phyloP scores from a whole-genome alignment of 2,329 filamentous ascomycete species.

The Neocatenulostroma microsporum region DNA sequence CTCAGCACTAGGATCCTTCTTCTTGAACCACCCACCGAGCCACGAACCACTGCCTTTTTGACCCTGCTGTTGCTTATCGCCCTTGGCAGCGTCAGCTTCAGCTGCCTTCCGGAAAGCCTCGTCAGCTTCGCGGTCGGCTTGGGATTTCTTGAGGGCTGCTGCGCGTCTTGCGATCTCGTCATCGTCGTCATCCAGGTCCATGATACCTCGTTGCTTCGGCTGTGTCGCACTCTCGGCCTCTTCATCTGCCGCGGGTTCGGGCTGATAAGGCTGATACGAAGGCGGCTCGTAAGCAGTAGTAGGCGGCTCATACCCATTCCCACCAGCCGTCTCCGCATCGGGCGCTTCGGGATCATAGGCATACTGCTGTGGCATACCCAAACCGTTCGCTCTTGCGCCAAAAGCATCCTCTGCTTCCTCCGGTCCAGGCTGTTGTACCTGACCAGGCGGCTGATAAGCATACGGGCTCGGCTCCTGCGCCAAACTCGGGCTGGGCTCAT shows the following conservation, averaged over 20 bases:
- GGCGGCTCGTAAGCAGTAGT: conserved; percentile 48
- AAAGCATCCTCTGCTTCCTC: conserved; percentile 7
- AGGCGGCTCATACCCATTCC: conserved; percentile 48
- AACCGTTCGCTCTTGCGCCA: conserved; percentile 2
- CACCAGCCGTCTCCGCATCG: too few relatives aligned
- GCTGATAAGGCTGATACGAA: conserved; percentile 42
- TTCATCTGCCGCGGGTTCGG: conserved; percentile 43
- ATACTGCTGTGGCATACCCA: too few relatives aligned
- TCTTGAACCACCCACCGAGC: conserved; percentile 79
- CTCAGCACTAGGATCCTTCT: conserved; percentile 52
- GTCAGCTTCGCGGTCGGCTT: conserved; percentile 64
- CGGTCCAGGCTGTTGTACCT: conserved; percentile 5
- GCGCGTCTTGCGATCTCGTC: conserved; percentile 48
- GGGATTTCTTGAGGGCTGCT: conserved; percentile 40
- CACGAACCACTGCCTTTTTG: conserved; percentile 57
- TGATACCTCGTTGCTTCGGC: conserved; percentile 62
- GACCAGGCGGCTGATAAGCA: conserved; percentile 6
- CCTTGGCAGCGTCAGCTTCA: conserved; percentile 60
- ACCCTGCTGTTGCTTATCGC: conserved; percentile 47
- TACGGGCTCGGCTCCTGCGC: conserved; percentile 19
- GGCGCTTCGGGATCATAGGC: too few relatives aligned
- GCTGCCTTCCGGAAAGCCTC: conserved; percentile 81
- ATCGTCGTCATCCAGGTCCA: conserved; percentile 71
- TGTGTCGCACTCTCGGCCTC: conserved; percentile 37
- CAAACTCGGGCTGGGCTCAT: conserved; percentile 23